Evolutionary conservation across 371 early-diverging fungal genomes (phyloP).

Genomic region (Entomophthora muscae): DNA sequence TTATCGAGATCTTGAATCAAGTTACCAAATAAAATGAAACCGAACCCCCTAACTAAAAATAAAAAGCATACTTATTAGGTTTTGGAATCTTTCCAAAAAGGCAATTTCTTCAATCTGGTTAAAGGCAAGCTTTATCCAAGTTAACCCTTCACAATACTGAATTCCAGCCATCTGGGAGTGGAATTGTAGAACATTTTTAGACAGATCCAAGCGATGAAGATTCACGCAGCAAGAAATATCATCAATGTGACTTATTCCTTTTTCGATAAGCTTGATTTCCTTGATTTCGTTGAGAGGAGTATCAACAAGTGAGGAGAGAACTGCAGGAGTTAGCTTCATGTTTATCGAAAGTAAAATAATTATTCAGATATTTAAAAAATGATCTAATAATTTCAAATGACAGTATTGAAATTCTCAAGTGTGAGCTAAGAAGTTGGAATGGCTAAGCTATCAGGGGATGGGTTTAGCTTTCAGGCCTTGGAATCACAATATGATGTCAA

Average conservation of each 20-base stretch:
- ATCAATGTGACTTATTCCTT: slow-evolving; percentile 38
- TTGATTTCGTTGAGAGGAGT: slow-evolving; percentile 22
- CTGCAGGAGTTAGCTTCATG: slow-evolving; percentile 35
- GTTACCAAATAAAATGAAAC: too few relatives aligned
- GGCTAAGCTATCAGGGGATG: neutral
- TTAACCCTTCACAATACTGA: slow-evolving; percentile 28
- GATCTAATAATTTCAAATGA: neutral
- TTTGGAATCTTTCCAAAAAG: slow-evolving; percentile 33
- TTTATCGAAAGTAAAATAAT: neutral
- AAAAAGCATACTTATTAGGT: slow-evolving; percentile 31
- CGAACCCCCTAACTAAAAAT: neutral
- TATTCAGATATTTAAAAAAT: neutral
- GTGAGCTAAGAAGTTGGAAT: neutral
- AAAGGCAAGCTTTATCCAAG: slow-evolving; percentile 39
- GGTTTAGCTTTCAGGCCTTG: neutral
- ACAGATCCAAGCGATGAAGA: slow-evolving; percentile 47
- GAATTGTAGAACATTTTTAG: slow-evolving; percentile 35
- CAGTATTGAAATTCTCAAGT: neutral
- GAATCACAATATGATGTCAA: neutral
- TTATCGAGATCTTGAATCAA: too few relatives aligned
- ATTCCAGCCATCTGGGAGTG: slow-evolving; percentile 33
- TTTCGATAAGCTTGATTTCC: slow-evolving; percentile 27
- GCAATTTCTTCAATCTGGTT: slow-evolving; percentile 42
- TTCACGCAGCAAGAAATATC: slow-evolving; percentile 44
- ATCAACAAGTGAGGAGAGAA: slow-evolving; percentile 18